A percentile compares a stretch with the other conserved stretches of the same genome.
Conservation (phyloP, 75 land plant genomes). For the Selaginella moellendorffii region DNA sequence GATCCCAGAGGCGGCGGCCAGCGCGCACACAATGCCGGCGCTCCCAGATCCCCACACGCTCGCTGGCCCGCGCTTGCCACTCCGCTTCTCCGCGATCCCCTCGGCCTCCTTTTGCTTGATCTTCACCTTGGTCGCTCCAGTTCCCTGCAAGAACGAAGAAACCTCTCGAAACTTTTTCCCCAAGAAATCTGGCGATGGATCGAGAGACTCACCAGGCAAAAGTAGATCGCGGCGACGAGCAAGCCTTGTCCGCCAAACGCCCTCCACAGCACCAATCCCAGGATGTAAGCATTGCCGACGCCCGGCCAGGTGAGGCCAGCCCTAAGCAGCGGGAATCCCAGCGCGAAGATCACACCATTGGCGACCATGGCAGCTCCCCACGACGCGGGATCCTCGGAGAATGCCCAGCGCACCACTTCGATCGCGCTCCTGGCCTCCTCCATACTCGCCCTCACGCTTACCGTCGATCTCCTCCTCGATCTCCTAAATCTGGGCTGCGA, state of each 20-base stretch:
- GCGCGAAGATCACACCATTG: constrained; percentile 45
- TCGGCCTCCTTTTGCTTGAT: constrained; percentile 8
- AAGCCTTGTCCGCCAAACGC: constrained; percentile 3
- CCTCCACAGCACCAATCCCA: background rate
- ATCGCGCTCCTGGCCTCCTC: background rate
- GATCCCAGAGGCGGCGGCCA: constrained; percentile 36
- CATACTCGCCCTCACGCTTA: background rate
- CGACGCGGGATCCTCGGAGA: constrained; percentile 35
- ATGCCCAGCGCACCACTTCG: background rate
- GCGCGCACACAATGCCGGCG: constrained; percentile 77
- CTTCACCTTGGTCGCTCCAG: background rate
- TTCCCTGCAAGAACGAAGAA: background rate
- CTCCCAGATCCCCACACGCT: constrained; percentile 93
- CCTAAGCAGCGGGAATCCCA: constrained; percentile 40
- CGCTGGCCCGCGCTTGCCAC: constrained; percentile 24
- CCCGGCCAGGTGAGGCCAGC: constrained; percentile 4
- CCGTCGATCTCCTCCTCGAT: background rate
- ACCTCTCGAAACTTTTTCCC: no score
- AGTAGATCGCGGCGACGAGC: constrained; percentile 40
- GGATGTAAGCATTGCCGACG: constrained; percentile 1
- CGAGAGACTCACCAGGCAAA: constrained; percentile 42
- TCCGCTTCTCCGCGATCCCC: constrained; percentile 1
- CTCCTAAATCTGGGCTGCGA: background rate
- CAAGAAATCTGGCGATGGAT: background rate
- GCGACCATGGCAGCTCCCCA: constrained; percentile 60